Evolutionary conservation across 1,139 yeast species (phyloP).

Genomic region (Pichia inconspicua): DNA sequence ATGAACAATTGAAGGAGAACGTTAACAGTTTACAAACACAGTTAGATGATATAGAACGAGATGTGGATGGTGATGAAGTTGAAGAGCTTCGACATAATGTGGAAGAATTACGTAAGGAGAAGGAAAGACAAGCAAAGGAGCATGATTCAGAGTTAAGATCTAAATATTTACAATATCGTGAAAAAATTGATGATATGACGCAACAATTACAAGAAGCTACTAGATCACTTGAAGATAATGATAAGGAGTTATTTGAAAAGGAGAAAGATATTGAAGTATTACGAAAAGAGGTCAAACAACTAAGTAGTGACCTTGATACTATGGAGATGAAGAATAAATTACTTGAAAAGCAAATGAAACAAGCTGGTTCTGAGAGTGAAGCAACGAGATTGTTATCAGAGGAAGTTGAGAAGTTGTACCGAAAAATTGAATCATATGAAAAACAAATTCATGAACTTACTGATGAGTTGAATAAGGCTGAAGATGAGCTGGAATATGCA

Average conservation of each 20-base stretch:
- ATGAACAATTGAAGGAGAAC: slow-evolving; percentile 7
- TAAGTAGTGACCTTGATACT: slow-evolving; percentile 6
- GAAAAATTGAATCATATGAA: slow-evolving; percentile 6
- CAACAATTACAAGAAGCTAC: slow-evolving; percentile 11
- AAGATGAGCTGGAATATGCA: slow-evolving; percentile 12
- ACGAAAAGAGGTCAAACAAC: slow-evolving; percentile 4
- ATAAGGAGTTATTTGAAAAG: slow-evolving; percentile 7
- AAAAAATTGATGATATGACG: slow-evolving; percentile 10
- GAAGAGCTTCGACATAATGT: slow-evolving; percentile 6
- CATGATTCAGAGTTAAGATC: slow-evolving; percentile 6
- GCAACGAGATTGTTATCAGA: slow-evolving; percentile 7
- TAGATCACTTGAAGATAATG: slow-evolving; percentile 10
- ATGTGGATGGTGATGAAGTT: not conserved
- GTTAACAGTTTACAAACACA: slow-evolving; percentile 8
- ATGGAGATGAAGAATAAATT: slow-evolving; percentile 3
- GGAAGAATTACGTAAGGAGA: slow-evolving; percentile 17
- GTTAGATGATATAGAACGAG: slow-evolving; percentile 3
- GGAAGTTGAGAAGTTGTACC: slow-evolving; percentile 12
- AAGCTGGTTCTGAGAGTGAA: slow-evolving; percentile 1
- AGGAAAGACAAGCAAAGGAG: slow-evolving; percentile 10
- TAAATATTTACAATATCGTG: slow-evolving; percentile 7
- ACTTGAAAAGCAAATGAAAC: slow-evolving; percentile 1
- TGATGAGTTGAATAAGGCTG: slow-evolving; percentile 1
- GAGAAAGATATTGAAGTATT: slow-evolving; percentile 1
- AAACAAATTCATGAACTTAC: slow-evolving; percentile 5